Conservation (phyloP, 2,329 filamentous ascomycete species). For the Colletotrichum lindemuthianum region DNA sequence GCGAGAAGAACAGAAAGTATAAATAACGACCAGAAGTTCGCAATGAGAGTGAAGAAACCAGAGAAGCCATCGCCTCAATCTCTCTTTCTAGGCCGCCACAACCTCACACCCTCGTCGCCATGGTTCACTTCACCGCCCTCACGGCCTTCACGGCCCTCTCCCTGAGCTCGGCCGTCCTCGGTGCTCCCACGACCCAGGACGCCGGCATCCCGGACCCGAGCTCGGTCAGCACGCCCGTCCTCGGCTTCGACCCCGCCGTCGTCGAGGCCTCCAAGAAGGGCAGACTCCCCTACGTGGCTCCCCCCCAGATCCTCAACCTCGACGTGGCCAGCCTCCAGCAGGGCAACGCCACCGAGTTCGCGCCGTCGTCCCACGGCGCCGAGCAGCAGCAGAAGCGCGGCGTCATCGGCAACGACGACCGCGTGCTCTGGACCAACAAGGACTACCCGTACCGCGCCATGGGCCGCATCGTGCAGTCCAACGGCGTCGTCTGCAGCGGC, state of each 20-base stretch:
- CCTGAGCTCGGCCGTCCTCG: neutral
- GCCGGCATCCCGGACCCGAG: conserved; percentile 3
- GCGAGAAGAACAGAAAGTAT: too few relatives aligned
- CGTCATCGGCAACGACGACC: conserved; percentile 22
- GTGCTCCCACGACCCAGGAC: conserved; percentile 10
- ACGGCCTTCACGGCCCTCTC: conserved; percentile 6
- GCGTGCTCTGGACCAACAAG: conserved; percentile 25
- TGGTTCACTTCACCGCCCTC: conserved; percentile 1
- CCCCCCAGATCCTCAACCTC: conserved; percentile 6
- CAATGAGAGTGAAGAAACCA: too few relatives aligned
- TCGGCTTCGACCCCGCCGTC: conserved; percentile 10
- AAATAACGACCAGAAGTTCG: too few relatives aligned
- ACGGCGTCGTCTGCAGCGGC: conserved; percentile 41
- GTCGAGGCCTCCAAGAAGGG: neutral
- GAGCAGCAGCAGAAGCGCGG: conserved; percentile 15
- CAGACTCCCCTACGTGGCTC: neutral
- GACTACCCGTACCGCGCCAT: conserved; percentile 30
- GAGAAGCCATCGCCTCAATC: too few relatives aligned
- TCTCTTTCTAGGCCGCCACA: neutral
- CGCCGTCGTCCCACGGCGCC: conserved; percentile 7
- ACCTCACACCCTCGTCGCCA: neutral
- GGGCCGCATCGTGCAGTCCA: conserved; percentile 38
- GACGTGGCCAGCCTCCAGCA: conserved; percentile 2
- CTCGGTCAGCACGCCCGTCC: neutral
- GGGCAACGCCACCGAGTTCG: conserved; percentile 14